Evolutionary conservation across 108 stramenopile genomes (phyloP).

Genomic region (Skeletonema marinoi): DNA sequence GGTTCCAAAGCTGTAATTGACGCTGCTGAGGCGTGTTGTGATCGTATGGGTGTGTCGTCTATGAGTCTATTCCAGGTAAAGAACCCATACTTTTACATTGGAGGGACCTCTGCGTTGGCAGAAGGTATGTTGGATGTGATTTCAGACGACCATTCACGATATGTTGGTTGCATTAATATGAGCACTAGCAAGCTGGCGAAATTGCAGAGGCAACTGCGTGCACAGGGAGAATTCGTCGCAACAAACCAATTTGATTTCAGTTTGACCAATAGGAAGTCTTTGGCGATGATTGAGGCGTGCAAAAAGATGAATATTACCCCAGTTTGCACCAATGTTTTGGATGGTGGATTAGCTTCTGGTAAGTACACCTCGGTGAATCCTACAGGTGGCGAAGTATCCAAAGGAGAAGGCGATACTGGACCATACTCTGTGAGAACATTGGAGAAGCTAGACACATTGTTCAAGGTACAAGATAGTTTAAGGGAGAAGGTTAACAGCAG

Average conservation of each 20-base stretch:
- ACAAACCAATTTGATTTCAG: conserved; percentile 80
- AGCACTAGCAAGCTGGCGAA: conserved; percentile 45
- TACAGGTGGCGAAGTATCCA: conserved; percentile 67
- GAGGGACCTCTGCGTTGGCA: conserved; percentile 58
- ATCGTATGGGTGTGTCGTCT: conserved; percentile 52
- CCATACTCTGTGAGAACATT: conserved; percentile 64
- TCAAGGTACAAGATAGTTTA: conserved; percentile 60
- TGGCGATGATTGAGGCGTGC: conserved; percentile 73
- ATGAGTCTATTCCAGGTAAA: conserved; percentile 68
- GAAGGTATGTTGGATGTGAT: conserved; percentile 47
- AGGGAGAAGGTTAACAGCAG: conserved; percentile 61
- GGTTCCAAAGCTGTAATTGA: conserved; percentile 38
- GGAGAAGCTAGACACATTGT: conserved; percentile 75
- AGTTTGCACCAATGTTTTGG: conserved; percentile 71
- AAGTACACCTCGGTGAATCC: conserved; percentile 82
- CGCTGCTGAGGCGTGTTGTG: conserved; percentile 58
- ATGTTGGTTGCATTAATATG: conserved; percentile 47
- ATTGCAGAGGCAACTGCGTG: conserved; percentile 27
- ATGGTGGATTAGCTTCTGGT: conserved; percentile 78
- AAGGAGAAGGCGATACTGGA: conserved; percentile 45
- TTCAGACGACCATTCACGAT: conserved; percentile 43
- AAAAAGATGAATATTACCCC: conserved; percentile 81
- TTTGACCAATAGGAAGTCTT: conserved; percentile 72
- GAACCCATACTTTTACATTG: conserved; percentile 65
- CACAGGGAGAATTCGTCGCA: conserved; percentile 40